phyloP scores from a whole-genome alignment of 768 basidiomycete species.

The Pulveroboletus ravenelii region DNA sequence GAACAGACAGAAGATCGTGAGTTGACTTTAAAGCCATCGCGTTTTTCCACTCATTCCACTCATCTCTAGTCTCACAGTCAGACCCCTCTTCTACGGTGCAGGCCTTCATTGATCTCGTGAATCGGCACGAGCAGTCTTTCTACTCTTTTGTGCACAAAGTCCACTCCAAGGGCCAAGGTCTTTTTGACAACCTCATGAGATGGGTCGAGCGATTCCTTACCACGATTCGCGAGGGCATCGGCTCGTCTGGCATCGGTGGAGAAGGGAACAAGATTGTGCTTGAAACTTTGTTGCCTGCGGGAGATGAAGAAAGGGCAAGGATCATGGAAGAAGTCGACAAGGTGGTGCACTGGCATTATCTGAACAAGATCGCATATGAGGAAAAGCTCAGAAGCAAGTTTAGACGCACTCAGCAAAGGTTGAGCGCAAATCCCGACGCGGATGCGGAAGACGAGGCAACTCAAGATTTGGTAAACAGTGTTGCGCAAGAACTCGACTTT shows the following conservation, averaged over 20 bases:
- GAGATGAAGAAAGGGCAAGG: conserved; percentile 65
- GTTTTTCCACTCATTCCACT: conserved; percentile 1
- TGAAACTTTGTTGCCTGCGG: conserved; percentile 86
- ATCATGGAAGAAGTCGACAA: conserved; percentile 86
- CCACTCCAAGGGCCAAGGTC: conserved; percentile 90
- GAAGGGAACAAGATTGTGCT: conserved; percentile 51
- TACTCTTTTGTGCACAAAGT: conserved; percentile 98
- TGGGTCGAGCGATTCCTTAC: conserved; percentile 97
- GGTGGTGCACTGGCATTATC: conserved; percentile 89
- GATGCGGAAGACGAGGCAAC: conserved; percentile 79
- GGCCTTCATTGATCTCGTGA: conserved; percentile 87
- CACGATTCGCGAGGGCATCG: conserved; percentile 84
- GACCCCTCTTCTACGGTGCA: conserved; percentile 87
- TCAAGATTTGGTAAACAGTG: conserved; percentile 70
- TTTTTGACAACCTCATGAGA: conserved; percentile 91
- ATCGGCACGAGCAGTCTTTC: conserved; percentile 92
- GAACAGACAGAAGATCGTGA: conserved; percentile 85
- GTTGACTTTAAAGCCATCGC: conserved; percentile 27
- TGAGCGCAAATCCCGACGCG: conserved; percentile 40
- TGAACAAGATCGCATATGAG: conserved; percentile 89
- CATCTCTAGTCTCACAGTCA: conserved; percentile 62
- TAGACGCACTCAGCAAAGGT: conserved; percentile 48
- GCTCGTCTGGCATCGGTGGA: conserved; percentile 29
- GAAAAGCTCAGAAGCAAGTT: conserved; percentile 87
- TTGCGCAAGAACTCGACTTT: conserved; percentile 79